Base-by-base conservation (phyloP, 129 eudicot genomes). In the Mikania micrantha region DNA sequence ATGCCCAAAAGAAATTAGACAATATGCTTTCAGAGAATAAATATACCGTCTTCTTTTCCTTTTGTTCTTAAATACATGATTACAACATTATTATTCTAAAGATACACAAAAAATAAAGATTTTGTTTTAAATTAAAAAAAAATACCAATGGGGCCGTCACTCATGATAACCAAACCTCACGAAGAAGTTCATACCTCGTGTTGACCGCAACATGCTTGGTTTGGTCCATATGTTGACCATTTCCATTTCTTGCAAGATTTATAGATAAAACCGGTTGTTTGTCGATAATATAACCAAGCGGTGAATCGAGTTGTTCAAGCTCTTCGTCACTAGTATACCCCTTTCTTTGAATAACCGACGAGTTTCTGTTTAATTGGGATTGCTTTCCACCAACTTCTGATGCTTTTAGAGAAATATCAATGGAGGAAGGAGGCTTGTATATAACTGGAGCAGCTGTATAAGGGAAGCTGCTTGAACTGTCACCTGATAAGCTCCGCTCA, bases 271-370 rank as follows among this genome's bases (percentile, higher is more conserved):
- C 27, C 19, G 90, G 88, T 54, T 69, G 48, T 70, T 84, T 82
- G 35, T 93, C 85, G 8, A 86, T 64, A 42, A 84, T 77, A 9
- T 87, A 82, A 71, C 80, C 69, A 13, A 93, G 76, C 12, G 92
- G 94, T 73, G 86, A 84, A 77, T 81, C 87, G 21, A 93, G 78
- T 67, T 88, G 95, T 31, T 88, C 86, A 41, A 93, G 82, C 66
- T 93, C 98, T 32, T 93, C 98, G n/a, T 93, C 98, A 25, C 98
- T 93, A 11, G 96, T 89, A 71, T 93, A 88, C 32, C 98, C 98
- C 75, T 93, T 93, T 64, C 86, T 88, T 75, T 88, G 98, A 58
- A 86, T 69, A 24, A 78, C 35, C 1, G 94, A 85, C 19, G 84
- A 64, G 32, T 77, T 89, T 73, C 88, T 72, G 7, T 40, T 70